Evolutionary conservation across 2,329 filamentous ascomycete species (phyloP).

Genomic region (Peltaster fructicola): DNA sequence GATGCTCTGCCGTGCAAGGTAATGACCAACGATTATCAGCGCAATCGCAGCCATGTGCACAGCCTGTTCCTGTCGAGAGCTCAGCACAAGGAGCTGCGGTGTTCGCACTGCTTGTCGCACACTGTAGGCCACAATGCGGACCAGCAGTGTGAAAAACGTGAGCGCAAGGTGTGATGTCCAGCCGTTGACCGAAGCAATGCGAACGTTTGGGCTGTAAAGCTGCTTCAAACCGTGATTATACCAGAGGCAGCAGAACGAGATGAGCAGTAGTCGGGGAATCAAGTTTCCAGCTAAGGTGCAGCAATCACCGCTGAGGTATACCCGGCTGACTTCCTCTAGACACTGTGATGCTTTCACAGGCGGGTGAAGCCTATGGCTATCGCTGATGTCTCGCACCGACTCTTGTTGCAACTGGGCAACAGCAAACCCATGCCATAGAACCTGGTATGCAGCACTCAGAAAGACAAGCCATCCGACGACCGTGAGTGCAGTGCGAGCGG

Average conservation of each 20-base stretch:
- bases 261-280: too few relatives aligned
- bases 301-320: too few relatives aligned
- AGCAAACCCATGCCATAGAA: constrained; percentile 13
- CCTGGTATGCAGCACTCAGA: constrained; percentile 10
- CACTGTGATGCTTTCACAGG: too few relatives aligned
- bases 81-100: too few relatives aligned
- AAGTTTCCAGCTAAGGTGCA: too few relatives aligned
- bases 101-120: too few relatives aligned
- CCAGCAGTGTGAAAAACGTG: constrained; percentile 32
- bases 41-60: constrained; percentile 39
- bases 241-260: constrained; percentile 12
- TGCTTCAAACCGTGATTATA: constrained; percentile 17
- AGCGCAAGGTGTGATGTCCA: constrained; percentile 3
- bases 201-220: constrained; percentile 11
- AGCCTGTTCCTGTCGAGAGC: too few relatives aligned
- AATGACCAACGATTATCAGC: constrained; percentile 28
- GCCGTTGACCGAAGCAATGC: constrained; percentile 4
- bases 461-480: constrained; percentile 9
- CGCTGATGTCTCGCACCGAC: too few relatives aligned
- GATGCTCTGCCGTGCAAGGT: constrained; percentile 10
- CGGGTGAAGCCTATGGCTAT: too few relatives aligned
- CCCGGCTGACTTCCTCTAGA: too few relatives aligned
- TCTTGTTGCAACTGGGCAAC: too few relatives aligned
- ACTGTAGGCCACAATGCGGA: constrained; percentile 31
- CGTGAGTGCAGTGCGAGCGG: too few relatives aligned